Percentiles rank a stretch among this genome's conserved stretches.
Evolutionary conservation across 2,329 filamentous ascomycete species (phyloP).

Genomic region (Cladophialophora bantiana): DNA sequence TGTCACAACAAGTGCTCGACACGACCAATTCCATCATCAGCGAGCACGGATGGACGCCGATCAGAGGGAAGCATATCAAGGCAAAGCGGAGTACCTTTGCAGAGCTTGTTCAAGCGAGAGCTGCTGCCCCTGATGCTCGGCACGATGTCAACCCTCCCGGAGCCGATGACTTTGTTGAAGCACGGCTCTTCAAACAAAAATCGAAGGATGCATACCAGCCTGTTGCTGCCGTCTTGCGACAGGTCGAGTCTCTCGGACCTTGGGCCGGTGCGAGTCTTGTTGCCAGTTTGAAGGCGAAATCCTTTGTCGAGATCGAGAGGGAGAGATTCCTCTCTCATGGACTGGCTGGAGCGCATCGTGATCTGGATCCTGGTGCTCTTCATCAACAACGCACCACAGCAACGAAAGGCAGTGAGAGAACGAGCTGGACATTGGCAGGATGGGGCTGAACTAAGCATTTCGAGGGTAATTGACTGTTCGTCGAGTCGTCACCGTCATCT

Average conservation of each 20-base stretch:
- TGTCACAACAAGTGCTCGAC: conserved; percentile 77
- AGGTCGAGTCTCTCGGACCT: conserved; percentile 66
- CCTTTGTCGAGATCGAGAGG: conserved; percentile 68
- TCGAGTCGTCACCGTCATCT: neutral
- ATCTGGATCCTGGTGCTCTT: conserved; percentile 48
- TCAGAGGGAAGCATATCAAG: conserved; percentile 65
- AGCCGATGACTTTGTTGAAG: conserved; percentile 65
- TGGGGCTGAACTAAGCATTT: conserved; percentile 48
- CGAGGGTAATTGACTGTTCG: neutral
- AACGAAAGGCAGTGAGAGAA: conserved; percentile 51
- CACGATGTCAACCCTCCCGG: conserved; percentile 53
- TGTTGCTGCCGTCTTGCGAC: conserved; percentile 53
- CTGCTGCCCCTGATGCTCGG: conserved; percentile 31
- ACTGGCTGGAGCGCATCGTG: conserved; percentile 54
- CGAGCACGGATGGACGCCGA: conserved; percentile 76
- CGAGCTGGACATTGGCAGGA: conserved; percentile 58
- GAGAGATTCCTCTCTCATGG: conserved; percentile 66
- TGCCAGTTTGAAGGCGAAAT: conserved; percentile 64
- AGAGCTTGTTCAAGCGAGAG: conserved; percentile 41
- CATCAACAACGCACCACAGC: conserved; percentile 46
- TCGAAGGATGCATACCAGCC: conserved; percentile 49
- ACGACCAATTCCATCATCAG: conserved; percentile 74
- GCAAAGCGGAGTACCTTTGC: conserved; percentile 37
- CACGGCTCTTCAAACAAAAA: conserved; percentile 61
- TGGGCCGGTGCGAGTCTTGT: conserved; percentile 71